Conservation (phyloP, 2,329 filamentous ascomycete species). For the Ophiostoma novo-ulmi region DNA sequence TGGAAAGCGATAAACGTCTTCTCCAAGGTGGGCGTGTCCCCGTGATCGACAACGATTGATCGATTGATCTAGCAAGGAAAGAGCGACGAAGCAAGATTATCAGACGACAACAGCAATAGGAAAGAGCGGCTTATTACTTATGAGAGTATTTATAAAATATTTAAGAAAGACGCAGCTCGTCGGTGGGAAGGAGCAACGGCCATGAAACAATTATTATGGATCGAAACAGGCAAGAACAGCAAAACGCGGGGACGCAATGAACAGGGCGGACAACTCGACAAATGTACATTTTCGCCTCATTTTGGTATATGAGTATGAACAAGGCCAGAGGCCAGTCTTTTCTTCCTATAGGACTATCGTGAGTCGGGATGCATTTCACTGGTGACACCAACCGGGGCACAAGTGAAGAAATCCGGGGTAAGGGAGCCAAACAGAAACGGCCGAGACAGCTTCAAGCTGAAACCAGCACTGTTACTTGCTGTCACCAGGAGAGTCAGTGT, state of each 20-base stretch:
- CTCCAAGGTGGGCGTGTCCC: background rate
- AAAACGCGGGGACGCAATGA: background rate
- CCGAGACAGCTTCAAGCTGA: background rate
- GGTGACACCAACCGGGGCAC: background rate
- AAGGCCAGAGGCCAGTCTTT: background rate
- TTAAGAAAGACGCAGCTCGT: background rate
- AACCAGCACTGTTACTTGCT: too few relatives aligned
- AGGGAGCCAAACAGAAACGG: background rate
- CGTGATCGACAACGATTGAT: slow-evolving; percentile 3
- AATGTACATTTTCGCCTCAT: background rate
- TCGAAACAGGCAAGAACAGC: background rate
- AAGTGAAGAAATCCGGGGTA: background rate
- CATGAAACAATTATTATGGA: background rate
- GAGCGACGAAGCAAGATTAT: background rate
- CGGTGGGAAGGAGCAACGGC: background rate
- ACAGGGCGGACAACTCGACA: background rate
- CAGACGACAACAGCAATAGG: background rate
- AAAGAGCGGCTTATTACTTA: background rate
- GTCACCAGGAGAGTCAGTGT: too few relatives aligned
- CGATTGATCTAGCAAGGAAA: background rate
- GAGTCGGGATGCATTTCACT: background rate
- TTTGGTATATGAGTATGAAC: background rate
- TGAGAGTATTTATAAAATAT: background rate
- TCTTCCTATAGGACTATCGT: background rate
- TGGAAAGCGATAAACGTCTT: slow-evolving; percentile 1